Evolutionary conservation across 805 yeast genomes (phyloP), one percentile per base, ranked within the genome.

Genomic region (Saturnispora dispora): DNA sequence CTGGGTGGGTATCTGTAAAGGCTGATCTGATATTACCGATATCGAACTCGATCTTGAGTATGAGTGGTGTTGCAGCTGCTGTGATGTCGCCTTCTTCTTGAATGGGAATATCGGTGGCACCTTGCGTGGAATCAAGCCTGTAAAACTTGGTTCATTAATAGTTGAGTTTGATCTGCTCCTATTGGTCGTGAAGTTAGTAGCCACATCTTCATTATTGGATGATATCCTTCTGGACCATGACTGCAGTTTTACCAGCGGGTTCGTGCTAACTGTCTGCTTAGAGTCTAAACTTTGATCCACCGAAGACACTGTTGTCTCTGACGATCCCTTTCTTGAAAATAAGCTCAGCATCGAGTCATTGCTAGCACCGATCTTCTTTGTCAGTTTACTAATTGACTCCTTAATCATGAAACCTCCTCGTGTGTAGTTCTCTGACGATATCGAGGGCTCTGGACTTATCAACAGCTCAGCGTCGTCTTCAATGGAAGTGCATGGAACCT

Each of bases 341-440:
- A 44, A 18, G 15, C 46, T 44, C 18, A 10, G 11, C 46, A 44
- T 44, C 11, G 46, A 44, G 8, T 44, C 46, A 23, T 46, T 51
- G n/a, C 17, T 44, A 5, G 39, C n/a, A 17, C 41, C 48, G 23
- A 52, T 42, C 35, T 52, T 52, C 20, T 33, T 52, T 18, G 51
- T 43, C 17, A 52, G 17, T 17, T 52, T 52, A 25, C 30, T 47
- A 5, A 51, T 8, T 8, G 50, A 47, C 18, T 51, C 53, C 6
- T 50, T 50, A 7, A 51, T 35, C 18, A 43, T 36, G 11, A 20
- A 32, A 15, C 41, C 41, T 23, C 33, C 32, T 28, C 17, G 8
- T 10, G 48, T 22, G 13, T 36, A 28, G 13, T 20, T 37, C 13
- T 23, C 42, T 10, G 27, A 41, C 20, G 40, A 35, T 25, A 42